Conservation (phyloP, 192 early-diverging fungal species). For the Phycomyces nitens region DNA sequence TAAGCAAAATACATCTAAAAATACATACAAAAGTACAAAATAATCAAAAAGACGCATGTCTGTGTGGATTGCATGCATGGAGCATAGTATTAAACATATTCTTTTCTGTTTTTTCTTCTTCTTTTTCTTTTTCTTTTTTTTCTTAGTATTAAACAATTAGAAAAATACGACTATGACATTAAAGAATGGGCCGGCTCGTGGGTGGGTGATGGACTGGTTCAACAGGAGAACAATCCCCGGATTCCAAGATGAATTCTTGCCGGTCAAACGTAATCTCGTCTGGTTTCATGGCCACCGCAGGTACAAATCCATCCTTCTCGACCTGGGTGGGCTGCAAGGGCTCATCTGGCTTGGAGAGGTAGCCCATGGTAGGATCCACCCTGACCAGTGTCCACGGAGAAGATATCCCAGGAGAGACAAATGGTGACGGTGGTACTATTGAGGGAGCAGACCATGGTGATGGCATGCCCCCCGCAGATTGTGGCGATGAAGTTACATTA, state of each 20-base stretch:
- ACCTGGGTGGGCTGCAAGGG: neutral
- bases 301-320: neutral
- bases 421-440: too few species aligned
- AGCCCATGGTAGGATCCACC: neutral
- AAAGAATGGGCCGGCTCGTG: neutral
- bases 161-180: neutral
- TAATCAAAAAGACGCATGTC: too few species aligned
- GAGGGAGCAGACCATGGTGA: too few species aligned
- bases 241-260: slow-evolving; percentile 20
- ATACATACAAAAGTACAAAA: too few species aligned
- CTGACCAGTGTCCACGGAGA: neutral
- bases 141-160: neutral
- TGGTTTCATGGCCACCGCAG: neutral
- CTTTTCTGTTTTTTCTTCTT: too few species aligned
- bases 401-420: neutral
- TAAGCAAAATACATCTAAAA: too few species aligned
- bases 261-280: slow-evolving; percentile 18
- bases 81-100: too few species aligned
- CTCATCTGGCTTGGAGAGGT: neutral
- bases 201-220: neutral
- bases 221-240: slow-evolving; percentile 8
- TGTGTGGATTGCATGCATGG: too few species aligned
- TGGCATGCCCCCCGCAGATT: too few species aligned
- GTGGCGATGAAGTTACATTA: too few species aligned
- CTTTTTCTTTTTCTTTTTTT: neutral